Evolutionary conservation across 2,329 filamentous ascomycete genomes (phyloP), one percentile per base, ranked within the genome.

Genomic region (Diplodia intermedia): DNA sequence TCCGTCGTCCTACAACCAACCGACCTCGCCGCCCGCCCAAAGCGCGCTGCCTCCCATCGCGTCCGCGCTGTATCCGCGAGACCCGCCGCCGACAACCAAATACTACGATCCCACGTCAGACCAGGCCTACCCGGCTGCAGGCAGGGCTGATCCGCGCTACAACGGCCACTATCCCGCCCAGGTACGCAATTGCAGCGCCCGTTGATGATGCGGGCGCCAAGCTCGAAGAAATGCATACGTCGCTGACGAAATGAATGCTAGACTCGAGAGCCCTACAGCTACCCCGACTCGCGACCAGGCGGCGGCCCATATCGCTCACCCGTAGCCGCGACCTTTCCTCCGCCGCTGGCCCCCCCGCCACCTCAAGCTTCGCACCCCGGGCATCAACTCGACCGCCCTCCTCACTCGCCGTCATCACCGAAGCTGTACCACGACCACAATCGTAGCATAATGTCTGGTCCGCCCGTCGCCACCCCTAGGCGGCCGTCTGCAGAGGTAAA

Each of bases 81-180:
- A 81, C 70, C 75, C 75, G 69, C 74, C 78, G n/a, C 73, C 78
- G n/a, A 72, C 76, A 20, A 79, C 80, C 66, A 79, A 79, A 73
- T 84, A 84, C 77, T 84, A 84, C 77, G 83, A 84, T 73, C 83
- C 82, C 8, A 82, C 80, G 52, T 80, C 79, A 68, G 82, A 84
- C 72, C 78, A 81, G 73, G 79, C 80, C 71, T 72, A 76, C 68
- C 73, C 74, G 70, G 53, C 70, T 69, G 40, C 77, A 76, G 74
- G 67, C 49, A 75, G 77, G 52, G 69, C 71, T 68, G 71, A 73
- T 53, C 71, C 76, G 72, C 75, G 76, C 57, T 78, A 76, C 72
- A 74, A 79, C 56, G 69, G 62, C 61, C 74, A 76, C 67, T 77
- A 77, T 69, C 71, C 74, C 67, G 72, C 75, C 49, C 75, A 75